phyloP scores from a whole-genome alignment of 768 basidiomycete species.

The Pleurotus ostreatus region DNA sequence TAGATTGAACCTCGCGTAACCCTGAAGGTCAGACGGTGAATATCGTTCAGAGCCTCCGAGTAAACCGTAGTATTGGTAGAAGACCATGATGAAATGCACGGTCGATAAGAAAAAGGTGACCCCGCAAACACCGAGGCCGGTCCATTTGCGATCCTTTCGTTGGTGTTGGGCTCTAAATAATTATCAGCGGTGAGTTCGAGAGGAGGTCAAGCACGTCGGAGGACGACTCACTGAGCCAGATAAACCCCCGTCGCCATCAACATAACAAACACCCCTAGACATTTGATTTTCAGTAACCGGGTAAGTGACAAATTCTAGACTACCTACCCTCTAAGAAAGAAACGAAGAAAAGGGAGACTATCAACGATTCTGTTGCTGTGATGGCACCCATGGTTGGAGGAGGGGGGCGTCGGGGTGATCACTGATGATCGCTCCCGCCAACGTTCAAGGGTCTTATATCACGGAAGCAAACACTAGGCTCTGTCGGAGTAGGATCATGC shows the following conservation, averaged over 20 bases:
- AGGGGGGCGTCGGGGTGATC: not conserved
- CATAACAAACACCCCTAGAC: conserved; percentile 4
- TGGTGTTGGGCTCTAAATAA: not conserved
- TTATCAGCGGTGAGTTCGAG: too few species aligned
- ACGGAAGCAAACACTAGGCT: conserved; percentile 7
- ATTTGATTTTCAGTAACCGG: not conserved
- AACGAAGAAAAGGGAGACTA: conserved; percentile 2
- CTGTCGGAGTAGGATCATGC: not conserved
- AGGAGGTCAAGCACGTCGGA: not conserved
- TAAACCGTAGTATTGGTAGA: conserved; percentile 5
- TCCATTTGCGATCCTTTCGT: not conserved
- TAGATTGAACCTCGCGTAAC: not conserved
- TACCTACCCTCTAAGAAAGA: conserved; percentile 3
- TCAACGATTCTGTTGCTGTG: conserved; percentile 4
- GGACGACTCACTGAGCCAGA: not conserved
- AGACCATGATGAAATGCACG: not conserved
- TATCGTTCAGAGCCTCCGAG: not conserved
- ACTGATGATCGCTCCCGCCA: not conserved
- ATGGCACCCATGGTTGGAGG: not conserved
- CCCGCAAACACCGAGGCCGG: not conserved
- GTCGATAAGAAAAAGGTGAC: not conserved
- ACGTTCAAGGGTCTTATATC: not conserved
- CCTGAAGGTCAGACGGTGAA: not conserved
- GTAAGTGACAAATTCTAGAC: not conserved
- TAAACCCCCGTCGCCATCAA: conserved; percentile 3